These are phyloP conservation scores for Terana coerulea DNA, from an alignment of 768 basidiomycete genomes.

Conservation along the genomic window DNA sequence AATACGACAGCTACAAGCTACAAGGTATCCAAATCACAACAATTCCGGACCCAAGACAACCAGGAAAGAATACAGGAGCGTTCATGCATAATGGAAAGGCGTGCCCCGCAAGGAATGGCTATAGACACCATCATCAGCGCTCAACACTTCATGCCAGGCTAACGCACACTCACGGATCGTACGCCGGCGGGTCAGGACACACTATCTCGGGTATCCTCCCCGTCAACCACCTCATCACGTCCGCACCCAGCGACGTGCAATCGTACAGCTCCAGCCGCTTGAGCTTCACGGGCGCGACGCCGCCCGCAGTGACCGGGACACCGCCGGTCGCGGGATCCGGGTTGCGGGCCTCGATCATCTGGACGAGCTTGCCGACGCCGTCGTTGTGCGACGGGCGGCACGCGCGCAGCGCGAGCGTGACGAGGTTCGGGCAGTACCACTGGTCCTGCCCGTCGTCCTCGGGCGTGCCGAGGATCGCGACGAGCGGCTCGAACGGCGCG, in stretches of 20 bases:
- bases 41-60: background rate
- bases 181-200: constrained; percentile 57
- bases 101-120: background rate
- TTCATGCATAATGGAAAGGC: constrained; percentile 1
- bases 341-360: constrained; percentile 69
- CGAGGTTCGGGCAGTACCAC: constrained; percentile 65
- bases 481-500: constrained; percentile 60
- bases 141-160: background rate
- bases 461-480: constrained; percentile 52
- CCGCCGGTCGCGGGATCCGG: constrained; percentile 39
- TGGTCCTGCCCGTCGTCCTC: constrained; percentile 52
- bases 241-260: constrained; percentile 61
- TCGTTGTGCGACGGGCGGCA: constrained; percentile 66
- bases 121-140: background rate
- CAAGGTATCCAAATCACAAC: background rate
- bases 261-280: constrained; percentile 61
- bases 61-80: background rate
- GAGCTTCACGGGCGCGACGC: constrained; percentile 51
- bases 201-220: constrained; percentile 57
- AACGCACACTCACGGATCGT: constrained; percentile 33
- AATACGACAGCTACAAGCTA: background rate
- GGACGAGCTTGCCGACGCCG: constrained; percentile 61
- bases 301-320: constrained; percentile 33
- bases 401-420: constrained; percentile 54
- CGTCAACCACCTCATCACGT: constrained; percentile 68